Base-by-base conservation (phyloP, 805 yeast genomes). In the Saccharomycopsis microspora region DNA sequence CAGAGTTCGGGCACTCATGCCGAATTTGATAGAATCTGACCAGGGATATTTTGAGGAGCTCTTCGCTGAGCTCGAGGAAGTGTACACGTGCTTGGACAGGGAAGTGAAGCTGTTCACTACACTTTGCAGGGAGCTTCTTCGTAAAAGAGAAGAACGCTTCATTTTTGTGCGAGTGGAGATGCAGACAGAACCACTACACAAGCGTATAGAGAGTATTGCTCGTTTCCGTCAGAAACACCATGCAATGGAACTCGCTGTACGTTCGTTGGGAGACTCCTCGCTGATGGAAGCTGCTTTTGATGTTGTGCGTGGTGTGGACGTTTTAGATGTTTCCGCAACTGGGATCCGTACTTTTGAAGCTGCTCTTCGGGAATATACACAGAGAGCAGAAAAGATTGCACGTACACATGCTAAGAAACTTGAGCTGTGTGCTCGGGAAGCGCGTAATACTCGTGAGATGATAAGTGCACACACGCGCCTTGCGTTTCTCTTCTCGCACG, bases 101-200 rank as follows among this genome's bases (percentile, higher is more conserved):
- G 72, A 75, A 39, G 58, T 78, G 7, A 79, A 81, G 57, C 85
- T 78, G 47, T 76, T 81, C 64, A 74, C 79, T 1, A 72, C 76
- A 45, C 58, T 83, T 40, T 75, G 86, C 0, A 72, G 97, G 48
- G 96, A 89, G 51, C 62, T 84, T 3, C 67, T 85, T 39, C 68
- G 96, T 53, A 84, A 80, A 56, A 65, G 93, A 40, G 76, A 78
- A 5, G 90, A 84, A 47, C 79, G 78, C 50, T 82, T 82, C 57
- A 71, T 82, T 9, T 73, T 80, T 28, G 75, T 86, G 27, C 75
- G 79, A 49, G 68, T 87, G 6, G 66, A 66, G n/a, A 70, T 78
- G 5, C 64, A 71, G 3, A 60, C 74, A 1, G 56, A 54, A 1
- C 58, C 52, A 10, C 46, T 76, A 30, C 69, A 65, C 49, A 72